Percentiles rank a stretch among this genome's conserved stretches.
Conservation (phyloP, 2,329 filamentous ascomycete species). For the Aspergillus alliaceus region DNA sequence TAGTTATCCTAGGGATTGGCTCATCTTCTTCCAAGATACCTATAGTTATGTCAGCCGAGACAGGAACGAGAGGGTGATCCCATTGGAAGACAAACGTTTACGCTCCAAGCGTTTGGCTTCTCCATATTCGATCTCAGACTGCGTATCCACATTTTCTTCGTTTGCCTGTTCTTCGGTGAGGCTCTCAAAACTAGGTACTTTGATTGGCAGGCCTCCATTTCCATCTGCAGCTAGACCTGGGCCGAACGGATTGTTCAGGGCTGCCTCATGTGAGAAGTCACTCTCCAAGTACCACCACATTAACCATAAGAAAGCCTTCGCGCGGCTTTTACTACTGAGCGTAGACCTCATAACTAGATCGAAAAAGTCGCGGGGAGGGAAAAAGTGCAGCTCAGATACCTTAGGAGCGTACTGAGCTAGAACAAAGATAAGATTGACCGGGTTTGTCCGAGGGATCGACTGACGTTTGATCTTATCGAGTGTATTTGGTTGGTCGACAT, state of each 20-base stretch:
- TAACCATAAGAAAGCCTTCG: slow-evolving; percentile 89
- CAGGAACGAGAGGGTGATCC: background rate
- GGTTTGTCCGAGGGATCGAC: slow-evolving; percentile 79
- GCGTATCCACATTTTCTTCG: slow-evolving; percentile 51
- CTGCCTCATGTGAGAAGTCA: slow-evolving; percentile 85
- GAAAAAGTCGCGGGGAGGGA: slow-evolving; percentile 82
- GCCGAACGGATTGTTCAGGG: slow-evolving; percentile 88
- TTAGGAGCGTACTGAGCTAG: slow-evolving; percentile 87
- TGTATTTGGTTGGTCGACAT: slow-evolving; percentile 78
- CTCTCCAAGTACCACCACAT: slow-evolving; percentile 99
- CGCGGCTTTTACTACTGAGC: slow-evolving; percentile 77
- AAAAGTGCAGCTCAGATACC: slow-evolving; percentile 90
- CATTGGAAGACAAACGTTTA: slow-evolving; percentile 37
- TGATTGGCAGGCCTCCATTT: slow-evolving; percentile 44
- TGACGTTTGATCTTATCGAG: slow-evolving; percentile 76
- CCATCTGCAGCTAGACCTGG: slow-evolving; percentile 46
- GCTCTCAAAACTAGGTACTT: slow-evolving; percentile 49
- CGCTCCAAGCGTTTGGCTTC: slow-evolving; percentile 50
- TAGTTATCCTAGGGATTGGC: slow-evolving; percentile 43
- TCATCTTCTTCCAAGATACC: slow-evolving; percentile 52
- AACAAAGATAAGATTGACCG: slow-evolving; percentile 95
- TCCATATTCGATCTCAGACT: slow-evolving; percentile 49
- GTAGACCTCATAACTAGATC: slow-evolving; percentile 92
- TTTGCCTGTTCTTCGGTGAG: slow-evolving; percentile 52
- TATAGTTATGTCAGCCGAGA: slow-evolving; percentile 19